Evolutionary conservation across 2,329 filamentous ascomycete species (phyloP).

Genomic region (Alternaria hordeiaustralica): DNA sequence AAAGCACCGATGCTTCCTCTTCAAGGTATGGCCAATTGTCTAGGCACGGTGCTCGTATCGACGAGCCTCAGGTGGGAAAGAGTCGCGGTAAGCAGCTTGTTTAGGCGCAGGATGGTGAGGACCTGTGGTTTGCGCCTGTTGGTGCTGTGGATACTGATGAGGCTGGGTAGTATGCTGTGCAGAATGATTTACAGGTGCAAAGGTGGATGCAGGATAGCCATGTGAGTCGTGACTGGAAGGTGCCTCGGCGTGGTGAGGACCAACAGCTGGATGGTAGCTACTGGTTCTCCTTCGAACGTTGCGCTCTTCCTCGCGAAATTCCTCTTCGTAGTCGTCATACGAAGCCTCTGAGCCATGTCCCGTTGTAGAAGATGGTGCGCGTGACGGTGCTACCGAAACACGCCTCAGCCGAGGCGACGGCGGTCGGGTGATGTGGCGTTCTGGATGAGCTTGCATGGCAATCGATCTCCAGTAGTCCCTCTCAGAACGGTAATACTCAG

Average conservation of each 20-base stretch:
- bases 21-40: constrained; percentile 17
- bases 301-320: constrained; percentile 38
- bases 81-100: constrained; percentile 20
- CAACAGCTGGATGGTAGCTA: constrained; percentile 42
- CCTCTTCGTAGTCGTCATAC: constrained; percentile 42
- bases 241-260: constrained; percentile 28
- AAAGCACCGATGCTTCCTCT: constrained; percentile 12
- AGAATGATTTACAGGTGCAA: constrained; percentile 27
- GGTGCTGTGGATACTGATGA: constrained; percentile 19
- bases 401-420: constrained; percentile 51
- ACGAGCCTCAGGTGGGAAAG: constrained; percentile 19
- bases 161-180: constrained; percentile 6
- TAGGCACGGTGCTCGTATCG: constrained; percentile 38
- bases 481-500: constrained; percentile 76
- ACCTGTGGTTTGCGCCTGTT: constrained; percentile 13
- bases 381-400: constrained; percentile 37
- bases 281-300: constrained; percentile 48
- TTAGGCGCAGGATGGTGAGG: constrained; percentile 13
- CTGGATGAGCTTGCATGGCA: constrained; percentile 62
- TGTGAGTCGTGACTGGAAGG: constrained; percentile 27
- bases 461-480: constrained; percentile 69
- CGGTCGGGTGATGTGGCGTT: constrained; percentile 54
- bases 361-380: constrained; percentile 35
- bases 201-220: constrained; percentile 26
- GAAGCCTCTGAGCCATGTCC: constrained; percentile 39